A percentile compares a stretch with the other conserved stretches of the same genome.
These are phyloP conservation scores for Dichotomocladium elegans DNA, from an alignment of 371 early-diverging fungal species.

Conservation along the genomic window DNA sequence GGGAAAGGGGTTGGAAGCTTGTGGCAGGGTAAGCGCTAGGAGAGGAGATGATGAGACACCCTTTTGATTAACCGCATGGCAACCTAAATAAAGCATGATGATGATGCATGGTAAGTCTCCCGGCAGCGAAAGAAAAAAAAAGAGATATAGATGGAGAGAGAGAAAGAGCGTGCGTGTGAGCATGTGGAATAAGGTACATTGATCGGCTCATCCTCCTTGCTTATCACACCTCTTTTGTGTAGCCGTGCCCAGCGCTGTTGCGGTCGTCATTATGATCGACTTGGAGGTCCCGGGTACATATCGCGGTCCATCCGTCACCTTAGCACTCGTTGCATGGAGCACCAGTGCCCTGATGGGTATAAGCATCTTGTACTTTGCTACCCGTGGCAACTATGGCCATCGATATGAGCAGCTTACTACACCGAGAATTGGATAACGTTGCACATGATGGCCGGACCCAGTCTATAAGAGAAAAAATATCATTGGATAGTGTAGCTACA, in stretches of 20 bases:
- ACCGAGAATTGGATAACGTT: neutral
- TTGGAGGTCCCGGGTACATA: slow-evolving; percentile 17
- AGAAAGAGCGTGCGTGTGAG: too few species aligned
- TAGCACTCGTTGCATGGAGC: slow-evolving; percentile 20
- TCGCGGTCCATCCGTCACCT: slow-evolving; percentile 19
- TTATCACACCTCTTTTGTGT: slow-evolving; percentile 3
- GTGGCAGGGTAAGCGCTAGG: slow-evolving; percentile 20
- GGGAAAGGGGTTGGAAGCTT: slow-evolving; percentile 30
- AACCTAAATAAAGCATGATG: slow-evolving; percentile 18
- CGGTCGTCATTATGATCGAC: slow-evolving; percentile 21
- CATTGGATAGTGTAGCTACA: too few species aligned
- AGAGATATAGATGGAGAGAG: too few species aligned
- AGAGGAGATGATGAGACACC: neutral
- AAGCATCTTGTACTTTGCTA: slow-evolving; percentile 4
- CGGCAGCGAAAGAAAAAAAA: neutral
- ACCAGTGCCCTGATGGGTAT: slow-evolving; percentile 15
- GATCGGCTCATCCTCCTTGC: too few species aligned
- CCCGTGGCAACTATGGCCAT: neutral
- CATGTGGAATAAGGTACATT: too few species aligned
- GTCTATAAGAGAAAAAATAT: too few species aligned
- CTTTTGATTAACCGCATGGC: neutral
- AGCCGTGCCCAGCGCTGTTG: slow-evolving; percentile 24
- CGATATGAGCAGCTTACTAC: neutral
- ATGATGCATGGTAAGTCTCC: slow-evolving; percentile 23
- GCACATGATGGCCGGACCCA: neutral